These are phyloP conservation scores for Lactarius quietus DNA, from an alignment of 768 basidiomycete species.

Conservation along the genomic window DNA sequence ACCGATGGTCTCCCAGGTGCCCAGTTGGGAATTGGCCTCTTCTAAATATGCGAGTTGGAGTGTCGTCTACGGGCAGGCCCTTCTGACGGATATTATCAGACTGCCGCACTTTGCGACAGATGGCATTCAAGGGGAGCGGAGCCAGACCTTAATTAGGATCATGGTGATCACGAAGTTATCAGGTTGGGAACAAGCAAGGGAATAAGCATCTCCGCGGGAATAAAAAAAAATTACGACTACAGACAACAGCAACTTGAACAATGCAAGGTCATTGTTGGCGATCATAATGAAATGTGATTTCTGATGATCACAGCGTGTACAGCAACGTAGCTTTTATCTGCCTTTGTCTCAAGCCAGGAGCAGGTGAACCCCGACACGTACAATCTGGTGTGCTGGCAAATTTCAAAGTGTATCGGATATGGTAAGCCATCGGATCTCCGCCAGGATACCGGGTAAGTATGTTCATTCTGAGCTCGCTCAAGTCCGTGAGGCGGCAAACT, in stretches of 20 bases:
- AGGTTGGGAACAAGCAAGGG: conserved; percentile 9
- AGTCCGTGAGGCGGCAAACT: conserved; percentile 12
- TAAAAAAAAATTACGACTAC: no score
- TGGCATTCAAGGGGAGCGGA: conserved; percentile 8
- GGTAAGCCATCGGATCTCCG: conserved; percentile 19
- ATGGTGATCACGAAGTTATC: background rate
- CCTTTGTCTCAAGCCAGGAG: conserved; percentile 3
- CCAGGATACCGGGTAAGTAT: conserved; percentile 16
- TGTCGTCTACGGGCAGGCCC: background rate
- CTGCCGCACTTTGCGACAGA: background rate
- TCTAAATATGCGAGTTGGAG: no score
- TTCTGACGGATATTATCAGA: background rate
- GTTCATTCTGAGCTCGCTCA: conserved; percentile 15
- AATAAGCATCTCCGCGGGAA: conserved; percentile 19
- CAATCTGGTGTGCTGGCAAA: conserved; percentile 18
- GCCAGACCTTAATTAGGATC: background rate
- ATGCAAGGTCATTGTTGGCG: background rate
- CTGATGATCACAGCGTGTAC: conserved; percentile 1
- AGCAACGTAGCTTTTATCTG: background rate
- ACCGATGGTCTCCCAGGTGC: conserved; percentile 11
- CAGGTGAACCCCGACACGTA: conserved; percentile 16
- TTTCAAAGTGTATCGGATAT: conserved; percentile 19
- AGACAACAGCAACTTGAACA: background rate
- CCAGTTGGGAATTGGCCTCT: background rate
- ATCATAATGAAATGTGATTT: conserved; percentile 1